These are phyloP conservation scores for Sarocladium strictum DNA, from an alignment of 2,329 filamentous ascomycete genomes.

Conservation along the genomic window DNA sequence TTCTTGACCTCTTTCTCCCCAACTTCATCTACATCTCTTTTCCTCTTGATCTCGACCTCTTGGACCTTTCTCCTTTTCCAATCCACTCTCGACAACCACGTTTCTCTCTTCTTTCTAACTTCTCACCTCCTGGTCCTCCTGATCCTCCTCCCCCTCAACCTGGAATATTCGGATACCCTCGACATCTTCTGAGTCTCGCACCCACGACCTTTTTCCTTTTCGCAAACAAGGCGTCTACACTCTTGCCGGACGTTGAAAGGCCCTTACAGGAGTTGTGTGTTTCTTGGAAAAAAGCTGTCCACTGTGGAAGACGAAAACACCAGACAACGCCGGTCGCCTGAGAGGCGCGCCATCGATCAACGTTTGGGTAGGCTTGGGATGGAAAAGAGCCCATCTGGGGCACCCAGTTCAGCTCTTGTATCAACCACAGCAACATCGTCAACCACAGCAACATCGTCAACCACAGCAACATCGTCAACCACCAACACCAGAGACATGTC, in stretches of 20 bases:
- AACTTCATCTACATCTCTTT: neutral
- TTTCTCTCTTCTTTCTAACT: neutral
- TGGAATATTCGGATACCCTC: neutral
- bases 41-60: neutral
- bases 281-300: neutral
- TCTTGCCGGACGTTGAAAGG: neutral
- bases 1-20: neutral
- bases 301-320: conserved; percentile 2
- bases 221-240: neutral
- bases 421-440: neutral
- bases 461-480: neutral
- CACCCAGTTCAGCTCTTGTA: conserved; percentile 6
- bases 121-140: neutral
- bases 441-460: neutral
- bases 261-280: neutral
- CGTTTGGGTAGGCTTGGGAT: conserved; percentile 5
- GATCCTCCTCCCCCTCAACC: neutral
- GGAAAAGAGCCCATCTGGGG: conserved; percentile 6
- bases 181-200: too few species aligned
- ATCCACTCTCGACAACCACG: neutral
- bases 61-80: neutral
- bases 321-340: neutral
- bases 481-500: conserved; percentile 1
- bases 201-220: neutral
- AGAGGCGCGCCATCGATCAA: neutral